Evolutionary conservation across 768 basidiomycete species (phyloP).

Genomic region (Mycena galopus): DNA sequence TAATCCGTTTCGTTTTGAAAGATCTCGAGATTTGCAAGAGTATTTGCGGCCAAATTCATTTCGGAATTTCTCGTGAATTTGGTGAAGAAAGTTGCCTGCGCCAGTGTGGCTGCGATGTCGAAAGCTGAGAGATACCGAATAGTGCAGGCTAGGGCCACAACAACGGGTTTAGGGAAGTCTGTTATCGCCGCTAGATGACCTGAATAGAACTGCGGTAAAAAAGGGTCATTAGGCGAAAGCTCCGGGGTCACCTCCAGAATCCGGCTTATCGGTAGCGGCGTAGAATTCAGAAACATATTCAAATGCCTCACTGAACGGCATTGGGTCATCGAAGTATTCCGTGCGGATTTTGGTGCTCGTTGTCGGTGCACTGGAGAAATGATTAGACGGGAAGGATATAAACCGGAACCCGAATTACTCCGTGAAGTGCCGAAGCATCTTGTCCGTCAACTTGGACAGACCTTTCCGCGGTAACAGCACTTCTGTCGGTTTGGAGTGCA

Average conservation of each 20-base stretch:
- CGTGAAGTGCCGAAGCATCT: conserved; percentile 80
- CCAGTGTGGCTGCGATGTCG: conserved; percentile 81
- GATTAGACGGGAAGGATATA: conserved; percentile 6
- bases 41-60: conserved; percentile 92
- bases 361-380: conserved; percentile 50
- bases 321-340: conserved; percentile 68
- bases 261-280: no score
- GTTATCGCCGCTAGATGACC: conserved; percentile 73
- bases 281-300: conserved; percentile 76
- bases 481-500: conserved; percentile 88
- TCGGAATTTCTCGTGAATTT: conserved; percentile 82
- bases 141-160: conserved; percentile 79
- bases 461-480: conserved; percentile 73
- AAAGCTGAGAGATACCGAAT: conserved; percentile 81
- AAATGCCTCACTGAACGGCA: conserved; percentile 80
- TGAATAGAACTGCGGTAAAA: conserved; percentile 41
- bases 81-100: conserved; percentile 83
- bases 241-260: conserved; percentile 38
- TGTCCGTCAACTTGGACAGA: conserved; percentile 78
- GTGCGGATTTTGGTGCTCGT: conserved; percentile 64
- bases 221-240: background rate
- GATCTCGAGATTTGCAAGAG: conserved; percentile 92
- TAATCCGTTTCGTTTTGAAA: conserved; percentile 91
- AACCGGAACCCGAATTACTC: conserved; percentile 55
- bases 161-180: conserved; percentile 77